These are phyloP conservation scores for Trichomonas gallinae DNA, from an alignment of 208 protist genomes.

Conservation along the genomic window DNA sequence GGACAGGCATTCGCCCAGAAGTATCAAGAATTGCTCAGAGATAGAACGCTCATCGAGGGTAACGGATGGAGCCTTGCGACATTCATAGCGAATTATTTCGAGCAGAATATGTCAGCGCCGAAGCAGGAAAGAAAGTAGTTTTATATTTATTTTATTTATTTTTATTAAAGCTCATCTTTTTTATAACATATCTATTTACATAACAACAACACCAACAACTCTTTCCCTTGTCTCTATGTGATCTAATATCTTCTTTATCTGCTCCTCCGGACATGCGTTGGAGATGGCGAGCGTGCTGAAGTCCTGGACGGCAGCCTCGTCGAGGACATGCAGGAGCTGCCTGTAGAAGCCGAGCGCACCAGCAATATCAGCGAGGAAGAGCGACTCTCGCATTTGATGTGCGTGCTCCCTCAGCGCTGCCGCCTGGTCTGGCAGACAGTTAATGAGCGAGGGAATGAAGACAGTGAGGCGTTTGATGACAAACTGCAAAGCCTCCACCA, in stretches of 20 bases:
- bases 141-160: too few species aligned
- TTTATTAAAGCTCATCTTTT: too few species aligned
- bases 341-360: neutral
- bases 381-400: neutral
- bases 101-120: neutral
- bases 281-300: neutral
- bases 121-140: neutral
- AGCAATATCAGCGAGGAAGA: neutral
- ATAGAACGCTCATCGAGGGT: neutral
- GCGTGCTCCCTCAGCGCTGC: neutral
- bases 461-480: neutral
- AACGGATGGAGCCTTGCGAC: neutral
- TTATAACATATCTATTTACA: neutral
- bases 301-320: neutral
- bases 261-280: neutral
- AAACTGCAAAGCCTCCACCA: neutral
- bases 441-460: neutral
- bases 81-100: neutral
- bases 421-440: neutral
- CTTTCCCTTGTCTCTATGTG: neutral
- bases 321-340: neutral
- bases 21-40: neutral
- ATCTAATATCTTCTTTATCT: neutral
- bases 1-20: neutral
- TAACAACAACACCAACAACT: neutral